These are phyloP conservation scores for Areca catechu DNA, from an alignment of 176 grass and related monocot species.

Conservation along the genomic window DNA sequence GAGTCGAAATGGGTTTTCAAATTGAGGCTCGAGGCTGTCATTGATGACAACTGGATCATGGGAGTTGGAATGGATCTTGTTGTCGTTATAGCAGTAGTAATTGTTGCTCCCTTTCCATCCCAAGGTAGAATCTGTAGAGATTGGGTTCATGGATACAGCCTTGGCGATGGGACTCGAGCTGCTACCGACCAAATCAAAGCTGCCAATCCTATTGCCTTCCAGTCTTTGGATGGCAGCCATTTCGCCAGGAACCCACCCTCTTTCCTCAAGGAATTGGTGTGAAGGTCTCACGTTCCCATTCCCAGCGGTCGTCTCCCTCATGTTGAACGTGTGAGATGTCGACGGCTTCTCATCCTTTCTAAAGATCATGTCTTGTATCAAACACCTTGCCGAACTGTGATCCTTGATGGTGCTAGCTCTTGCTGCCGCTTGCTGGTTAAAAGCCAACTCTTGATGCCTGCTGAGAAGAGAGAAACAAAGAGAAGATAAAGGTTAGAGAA, in stretches of 20 bases:
- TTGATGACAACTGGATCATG: constrained; percentile 35
- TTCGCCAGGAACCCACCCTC: constrained; percentile 20
- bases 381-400: constrained; percentile 32
- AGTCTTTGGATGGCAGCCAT: too few relatives aligned
- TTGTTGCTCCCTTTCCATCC: constrained; percentile 3
- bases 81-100: constrained; percentile 11
- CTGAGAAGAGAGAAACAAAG: neutral
- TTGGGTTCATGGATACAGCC: constrained; percentile 2
- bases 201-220: neutral
- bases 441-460: constrained; percentile 65
- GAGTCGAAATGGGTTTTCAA: constrained; percentile 22
- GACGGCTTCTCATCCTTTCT: constrained; percentile 35
- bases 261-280: constrained; percentile 21
- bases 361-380: constrained; percentile 44
- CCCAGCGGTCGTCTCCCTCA: constrained; percentile 26
- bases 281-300: neutral
- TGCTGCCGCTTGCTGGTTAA: constrained; percentile 28
- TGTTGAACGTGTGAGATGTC: constrained; percentile 33
- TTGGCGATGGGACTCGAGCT: neutral
- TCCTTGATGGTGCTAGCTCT: constrained; percentile 21
- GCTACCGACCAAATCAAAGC: constrained; percentile 14
- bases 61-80: constrained; percentile 7
- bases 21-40: constrained; percentile 25
- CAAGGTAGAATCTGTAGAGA: neutral
- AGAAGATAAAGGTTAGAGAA: neutral